A percentile compares a stretch with the other conserved stretches of the same genome.
Evolutionary conservation across 306 rosid genomes (phyloP).

Genomic region (Dalbergia cochinchinensis): DNA sequence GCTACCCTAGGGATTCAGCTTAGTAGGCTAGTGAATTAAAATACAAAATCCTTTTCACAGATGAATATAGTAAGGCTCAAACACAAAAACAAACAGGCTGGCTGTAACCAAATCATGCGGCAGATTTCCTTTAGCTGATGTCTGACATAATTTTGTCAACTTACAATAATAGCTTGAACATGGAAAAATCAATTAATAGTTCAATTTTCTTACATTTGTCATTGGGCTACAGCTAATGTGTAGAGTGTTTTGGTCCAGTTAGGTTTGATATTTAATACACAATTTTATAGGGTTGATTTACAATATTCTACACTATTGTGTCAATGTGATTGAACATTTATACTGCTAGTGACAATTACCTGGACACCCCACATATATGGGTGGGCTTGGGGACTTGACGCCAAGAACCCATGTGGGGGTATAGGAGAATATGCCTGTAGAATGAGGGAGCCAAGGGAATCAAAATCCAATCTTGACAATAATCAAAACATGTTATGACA

Average conservation of each 20-base stretch:
- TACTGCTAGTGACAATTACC: constrained; percentile 52
- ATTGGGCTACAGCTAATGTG: background rate
- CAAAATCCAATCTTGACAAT: constrained; percentile 49
- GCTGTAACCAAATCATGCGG: constrained; percentile 2
- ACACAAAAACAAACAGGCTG: background rate
- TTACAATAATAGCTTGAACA: constrained; percentile 1
- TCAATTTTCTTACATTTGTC: too few species aligned
- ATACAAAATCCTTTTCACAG: background rate
- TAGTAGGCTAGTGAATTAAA: too few species aligned
- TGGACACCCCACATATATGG: constrained; percentile 99
- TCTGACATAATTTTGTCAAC: background rate
- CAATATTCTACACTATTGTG: background rate
- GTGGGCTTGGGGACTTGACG: constrained; percentile 94
- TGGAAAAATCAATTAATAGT: background rate
- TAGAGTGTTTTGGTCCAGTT: constrained; percentile 18
- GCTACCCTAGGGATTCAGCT: too few species aligned
- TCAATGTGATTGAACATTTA: constrained; percentile 29
- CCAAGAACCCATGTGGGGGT: constrained; percentile 94
- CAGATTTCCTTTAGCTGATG: background rate
- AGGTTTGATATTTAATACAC: constrained; percentile 7
- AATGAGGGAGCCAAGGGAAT: constrained; percentile 31
- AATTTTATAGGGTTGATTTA: constrained; percentile 14
- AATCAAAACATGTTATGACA: constrained; percentile 37
- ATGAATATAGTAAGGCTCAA: background rate
- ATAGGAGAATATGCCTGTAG: constrained; percentile 91